phyloP scores from a whole-genome alignment of 139 green algal species.

The Chlamydomonas sp. region DNA sequence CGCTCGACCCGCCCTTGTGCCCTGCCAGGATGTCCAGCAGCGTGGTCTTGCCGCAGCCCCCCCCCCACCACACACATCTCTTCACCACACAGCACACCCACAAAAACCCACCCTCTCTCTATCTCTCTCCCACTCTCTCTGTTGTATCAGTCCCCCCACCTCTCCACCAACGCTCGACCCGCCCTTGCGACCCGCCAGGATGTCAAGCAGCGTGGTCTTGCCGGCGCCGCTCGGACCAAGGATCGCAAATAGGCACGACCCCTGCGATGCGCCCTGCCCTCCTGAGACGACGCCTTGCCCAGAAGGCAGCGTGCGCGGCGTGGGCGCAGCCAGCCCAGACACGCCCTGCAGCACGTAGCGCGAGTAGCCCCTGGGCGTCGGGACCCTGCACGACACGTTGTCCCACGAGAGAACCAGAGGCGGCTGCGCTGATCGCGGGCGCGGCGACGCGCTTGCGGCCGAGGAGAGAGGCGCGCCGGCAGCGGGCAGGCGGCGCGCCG shows the following conservation, averaged over 20 bases:
- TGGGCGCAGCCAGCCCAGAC: background rate
- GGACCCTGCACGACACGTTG: slow-evolving; percentile 38
- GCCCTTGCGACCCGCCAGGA: slow-evolving; percentile 48
- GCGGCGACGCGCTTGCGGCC: too few species aligned
- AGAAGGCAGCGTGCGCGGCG: background rate
- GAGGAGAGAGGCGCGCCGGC: too few species aligned
- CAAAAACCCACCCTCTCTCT: too few species aligned
- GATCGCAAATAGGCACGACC: slow-evolving; percentile 49
- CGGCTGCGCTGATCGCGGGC: too few species aligned
- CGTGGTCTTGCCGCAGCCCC: too few species aligned
- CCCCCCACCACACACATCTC: too few species aligned
- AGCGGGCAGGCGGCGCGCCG: too few species aligned
- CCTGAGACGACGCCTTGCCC: background rate
- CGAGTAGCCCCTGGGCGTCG: slow-evolving; percentile 18
- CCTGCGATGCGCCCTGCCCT: background rate
- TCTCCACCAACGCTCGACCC: slow-evolving; percentile 19
- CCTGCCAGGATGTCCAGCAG: too few species aligned
- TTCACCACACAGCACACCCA: too few species aligned
- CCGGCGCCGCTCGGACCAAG: slow-evolving; percentile 51
- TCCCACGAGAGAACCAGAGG: slow-evolving; percentile 49
- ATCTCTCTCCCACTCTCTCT: too few species aligned
- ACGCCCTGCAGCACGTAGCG: slow-evolving; percentile 33
- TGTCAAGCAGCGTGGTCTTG: slow-evolving; percentile 52
- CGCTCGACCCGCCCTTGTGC: too few species aligned
- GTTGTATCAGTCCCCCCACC: too few species aligned